A percentile compares a stretch with the other conserved stretches of the same genome.
Evolutionary conservation across 169 alveolate genomes (phyloP).

Genomic region (Eimeria maxima): DNA sequence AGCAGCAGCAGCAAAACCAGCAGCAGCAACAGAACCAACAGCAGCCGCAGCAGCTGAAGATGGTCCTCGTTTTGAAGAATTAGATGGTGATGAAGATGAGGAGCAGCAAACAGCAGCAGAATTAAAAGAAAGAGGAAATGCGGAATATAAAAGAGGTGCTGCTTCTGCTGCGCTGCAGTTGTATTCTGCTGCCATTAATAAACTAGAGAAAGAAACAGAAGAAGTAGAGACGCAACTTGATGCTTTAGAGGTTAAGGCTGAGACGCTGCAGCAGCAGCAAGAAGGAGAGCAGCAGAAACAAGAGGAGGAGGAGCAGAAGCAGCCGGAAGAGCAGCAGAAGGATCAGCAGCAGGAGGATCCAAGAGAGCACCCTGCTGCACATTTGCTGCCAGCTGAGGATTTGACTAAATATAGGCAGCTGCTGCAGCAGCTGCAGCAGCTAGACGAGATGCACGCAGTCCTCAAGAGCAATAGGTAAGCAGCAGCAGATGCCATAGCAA

Average conservation of each 20-base stretch:
- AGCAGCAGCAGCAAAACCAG: too few relatives aligned
- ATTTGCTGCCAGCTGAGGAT: background rate
- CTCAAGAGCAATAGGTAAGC: constrained; percentile 42
- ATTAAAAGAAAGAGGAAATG: constrained; percentile 55
- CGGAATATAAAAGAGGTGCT: constrained; percentile 1
- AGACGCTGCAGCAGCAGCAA: constrained; percentile 61
- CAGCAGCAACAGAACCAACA: too few relatives aligned
- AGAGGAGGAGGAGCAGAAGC: background rate
- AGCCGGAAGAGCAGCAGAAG: constrained; percentile 14
- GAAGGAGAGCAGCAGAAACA: background rate
- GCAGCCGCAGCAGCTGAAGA: background rate
- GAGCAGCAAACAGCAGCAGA: constrained; percentile 42
- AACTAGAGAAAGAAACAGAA: constrained; percentile 43
- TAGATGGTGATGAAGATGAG: constrained; percentile 61
- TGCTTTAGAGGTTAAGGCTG: constrained; percentile 9
- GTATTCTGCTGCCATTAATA: constrained; percentile 56
- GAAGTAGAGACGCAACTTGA: constrained; percentile 17
- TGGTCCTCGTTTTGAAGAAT: constrained; percentile 81
- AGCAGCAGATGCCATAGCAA: background rate
- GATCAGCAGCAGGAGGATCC: constrained; percentile 35
- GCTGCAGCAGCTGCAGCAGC: constrained; percentile 38
- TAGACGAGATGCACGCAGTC: background rate
- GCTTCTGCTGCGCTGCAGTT: constrained; percentile 36
- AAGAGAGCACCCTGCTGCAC: constrained; percentile 62
- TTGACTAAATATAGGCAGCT: background rate